Base-by-base conservation (phyloP, 148 eudicot genomes). In the Bassia scoparia region DNA sequence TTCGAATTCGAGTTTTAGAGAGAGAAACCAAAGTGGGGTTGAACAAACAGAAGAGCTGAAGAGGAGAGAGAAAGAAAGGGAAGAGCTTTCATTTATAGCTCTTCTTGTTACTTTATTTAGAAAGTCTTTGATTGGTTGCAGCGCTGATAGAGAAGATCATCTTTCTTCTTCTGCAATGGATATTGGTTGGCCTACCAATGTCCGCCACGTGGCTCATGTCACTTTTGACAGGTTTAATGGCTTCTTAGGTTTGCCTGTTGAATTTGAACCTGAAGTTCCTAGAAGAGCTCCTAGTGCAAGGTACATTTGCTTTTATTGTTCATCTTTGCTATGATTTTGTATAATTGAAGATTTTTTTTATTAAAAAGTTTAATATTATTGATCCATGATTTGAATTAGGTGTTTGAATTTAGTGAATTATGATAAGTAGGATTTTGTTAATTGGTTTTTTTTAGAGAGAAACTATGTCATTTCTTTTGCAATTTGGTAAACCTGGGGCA, bases 221-320 rank as follows among this genome's bases (percentile, higher is more conserved):
- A 95, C 97, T 20, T 95, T 91, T 76, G 99, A 95, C 82, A 88
- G 90, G 79, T 95, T 89, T 76, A 79, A 95, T 80, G 99, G 99
- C 68, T 95, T 95, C 83, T 86, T 95, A 85, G 99, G 99, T 72
- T 88, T 95, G 94, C 99, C 99, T 84, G 96, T 88, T 76, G 99
- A 95, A 80, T 92, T 95, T 76, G 99, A 95, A 81, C 99, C 97
- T 82, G 97, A 91, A 50, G 92, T 95, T 54, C 96, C 92, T 38
- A 83, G 87, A 73, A 89, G 96, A 58, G 94, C 96, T 60, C 99
- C 99, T 67, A 95, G 99, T 83, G 99, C 99, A 38, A 95, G 99
- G 99, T 95, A 81, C 76, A 70, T 77, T 79, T 78, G 65, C n/a
- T 67, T 9, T 70, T 8, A 21, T 64, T 52, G 18, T 71, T 78